Base-by-base conservation (phyloP, 2,329 filamentous ascomycete genomes). In the Geosmithia flava region DNA sequence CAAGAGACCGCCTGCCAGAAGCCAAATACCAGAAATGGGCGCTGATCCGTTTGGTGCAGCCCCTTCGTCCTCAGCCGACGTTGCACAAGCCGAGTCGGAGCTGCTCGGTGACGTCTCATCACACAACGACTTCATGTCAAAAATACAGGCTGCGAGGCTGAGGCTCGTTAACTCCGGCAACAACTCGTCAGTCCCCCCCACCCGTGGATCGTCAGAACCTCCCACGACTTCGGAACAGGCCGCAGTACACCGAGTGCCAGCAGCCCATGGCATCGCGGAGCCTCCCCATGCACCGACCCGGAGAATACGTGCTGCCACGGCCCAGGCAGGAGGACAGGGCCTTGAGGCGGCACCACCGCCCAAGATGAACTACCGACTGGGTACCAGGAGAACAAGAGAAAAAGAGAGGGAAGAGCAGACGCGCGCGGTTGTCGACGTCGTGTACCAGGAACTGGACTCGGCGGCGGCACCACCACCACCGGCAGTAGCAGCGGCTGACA, bases 201-300 rank as follows among this genome's bases (percentile, higher is more conserved):
- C 69, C 3, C 81, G 85, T 46, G 71, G 70, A 7, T 67, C 79
- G 61, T 82, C 87, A 55, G 86, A 83, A 2, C 83, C 84, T 3
- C 56, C 59, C 7, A 53, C 52, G 6, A 44, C 56, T 16, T 42
- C 54, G 42, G 53, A 54, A 27, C 23, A 49, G 4, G 45, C 52
- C 15, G 50, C 53, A 11, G 50, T 58, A 40, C 62, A 60, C 20
- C 49, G 51, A 17, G 48, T 45, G 2, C 55, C 59, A 37, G 11
- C 15, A 13, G 11, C 11, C 11, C 33, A 37, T 3, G 33, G 33
- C 33, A 45, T 52, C 8, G 60, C 65, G 30, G 75, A 80, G 43
- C 68, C 71, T 29, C 71, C 75, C 2, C 73, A 74, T 48, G 75
- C 75, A 13, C 75, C 75, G 1, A 52, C 63, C 17, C 69, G 76